phyloP scores from a whole-genome alignment of 768 basidiomycete genomes.

The Rhizopogon salebrosus region DNA sequence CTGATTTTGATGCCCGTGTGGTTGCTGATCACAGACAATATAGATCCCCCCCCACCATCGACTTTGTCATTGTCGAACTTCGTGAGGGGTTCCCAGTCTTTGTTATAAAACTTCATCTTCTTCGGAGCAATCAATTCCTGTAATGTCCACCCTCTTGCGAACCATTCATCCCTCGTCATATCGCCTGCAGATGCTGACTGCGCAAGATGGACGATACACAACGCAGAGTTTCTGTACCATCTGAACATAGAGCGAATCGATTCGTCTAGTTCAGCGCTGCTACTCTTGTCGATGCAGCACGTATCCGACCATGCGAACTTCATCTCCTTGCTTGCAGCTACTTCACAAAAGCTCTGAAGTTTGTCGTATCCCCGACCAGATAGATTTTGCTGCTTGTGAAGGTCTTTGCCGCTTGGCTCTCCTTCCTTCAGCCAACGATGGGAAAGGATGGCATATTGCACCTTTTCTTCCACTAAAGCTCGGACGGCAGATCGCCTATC shows the following conservation, averaged over 20 bases:
- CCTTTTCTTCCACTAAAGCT: neutral
- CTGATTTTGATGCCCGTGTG: neutral
- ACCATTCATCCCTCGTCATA: conserved; percentile 7
- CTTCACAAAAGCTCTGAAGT: neutral
- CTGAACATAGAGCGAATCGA: conserved; percentile 12
- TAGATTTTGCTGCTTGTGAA: neutral
- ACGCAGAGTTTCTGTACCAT: conserved; percentile 8
- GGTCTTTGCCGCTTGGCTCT: neutral
- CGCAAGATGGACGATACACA: conserved; percentile 7
- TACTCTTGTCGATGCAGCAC: conserved; percentile 8
- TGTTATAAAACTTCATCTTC: conserved; percentile 5
- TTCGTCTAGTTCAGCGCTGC: conserved; percentile 11
- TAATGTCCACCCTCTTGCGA: neutral
- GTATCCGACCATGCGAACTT: conserved; percentile 6
- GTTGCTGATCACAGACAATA: neutral
- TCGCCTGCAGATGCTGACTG: neutral
- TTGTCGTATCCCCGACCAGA: neutral
- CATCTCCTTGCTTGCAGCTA: neutral
- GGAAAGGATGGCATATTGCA: neutral
- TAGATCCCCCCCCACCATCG: neutral
- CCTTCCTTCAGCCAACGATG: neutral
- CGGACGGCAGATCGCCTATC: no score
- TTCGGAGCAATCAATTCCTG: conserved; percentile 6
- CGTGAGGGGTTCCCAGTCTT: conserved; percentile 2
- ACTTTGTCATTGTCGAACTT: no score